phyloP scores from a whole-genome alignment of 257 asterid genomes.

The Solanum pinnatisectum region DNA sequence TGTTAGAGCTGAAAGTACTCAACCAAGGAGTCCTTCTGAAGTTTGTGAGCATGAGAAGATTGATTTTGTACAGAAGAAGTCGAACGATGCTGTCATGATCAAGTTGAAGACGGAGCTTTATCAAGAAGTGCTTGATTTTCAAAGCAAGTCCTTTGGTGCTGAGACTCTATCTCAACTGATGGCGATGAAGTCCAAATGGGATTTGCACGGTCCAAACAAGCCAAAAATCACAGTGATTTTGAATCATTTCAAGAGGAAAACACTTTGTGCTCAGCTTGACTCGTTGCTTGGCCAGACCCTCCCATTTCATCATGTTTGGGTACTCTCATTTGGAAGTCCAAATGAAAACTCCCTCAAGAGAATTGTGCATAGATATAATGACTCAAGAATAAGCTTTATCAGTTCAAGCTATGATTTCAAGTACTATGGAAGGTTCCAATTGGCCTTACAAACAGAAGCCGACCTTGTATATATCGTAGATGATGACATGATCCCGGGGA shows the following conservation, averaged over 20 bases:
- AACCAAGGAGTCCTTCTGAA: slow-evolving; percentile 19
- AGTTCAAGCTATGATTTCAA: slow-evolving; percentile 83
- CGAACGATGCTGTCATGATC: slow-evolving; percentile 56
- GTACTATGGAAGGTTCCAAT: slow-evolving; percentile 88
- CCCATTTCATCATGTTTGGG: slow-evolving; percentile 91
- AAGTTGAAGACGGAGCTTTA: slow-evolving; percentile 66
- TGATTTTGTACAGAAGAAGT: slow-evolving; percentile 77
- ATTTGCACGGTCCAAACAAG: slow-evolving; percentile 12
- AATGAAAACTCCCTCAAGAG: slow-evolving; percentile 43
- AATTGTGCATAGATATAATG: slow-evolving; percentile 59
- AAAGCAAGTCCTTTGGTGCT: slow-evolving; percentile 23
- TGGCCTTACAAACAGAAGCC: slow-evolving; percentile 86
- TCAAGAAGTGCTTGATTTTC: slow-evolving; percentile 48
- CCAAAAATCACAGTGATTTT: slow-evolving; percentile 70
- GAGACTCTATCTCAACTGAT: slow-evolving; percentile 54
- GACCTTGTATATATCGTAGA: slow-evolving; percentile 78
- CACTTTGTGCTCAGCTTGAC: slow-evolving; percentile 77
- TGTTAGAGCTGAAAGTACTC: neutral
- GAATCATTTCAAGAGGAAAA: slow-evolving; percentile 87
- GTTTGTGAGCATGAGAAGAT: slow-evolving; percentile 75
- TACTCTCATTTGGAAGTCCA: slow-evolving; percentile 87
- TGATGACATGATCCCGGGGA: slow-evolving; percentile 95
- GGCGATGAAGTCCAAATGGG: slow-evolving; percentile 81
- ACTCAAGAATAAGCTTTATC: slow-evolving; percentile 64
- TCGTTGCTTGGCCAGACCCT: slow-evolving; percentile 69